Conservation (phyloP, 495 filamentous ascomycete genomes). For the Halenospora varia region DNA sequence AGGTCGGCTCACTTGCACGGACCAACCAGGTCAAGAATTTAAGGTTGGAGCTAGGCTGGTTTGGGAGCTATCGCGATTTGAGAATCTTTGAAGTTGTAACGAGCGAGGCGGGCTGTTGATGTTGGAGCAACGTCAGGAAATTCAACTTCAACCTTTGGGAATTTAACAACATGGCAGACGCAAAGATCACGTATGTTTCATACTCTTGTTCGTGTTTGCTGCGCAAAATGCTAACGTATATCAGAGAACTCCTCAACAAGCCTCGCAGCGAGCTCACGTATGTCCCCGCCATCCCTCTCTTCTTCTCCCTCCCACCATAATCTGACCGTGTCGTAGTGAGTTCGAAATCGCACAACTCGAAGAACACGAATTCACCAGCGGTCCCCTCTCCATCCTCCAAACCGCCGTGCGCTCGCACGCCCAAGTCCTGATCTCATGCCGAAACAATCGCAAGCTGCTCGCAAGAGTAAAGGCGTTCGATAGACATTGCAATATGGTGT, state of each 20-base stretch:
- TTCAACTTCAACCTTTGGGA: no score
- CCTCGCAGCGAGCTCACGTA: constrained; percentile 78
- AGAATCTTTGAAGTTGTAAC: constrained; percentile 14
- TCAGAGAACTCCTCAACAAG: constrained; percentile 76
- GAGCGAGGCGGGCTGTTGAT: constrained; percentile 7
- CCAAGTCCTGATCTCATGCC: constrained; percentile 86
- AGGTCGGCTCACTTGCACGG: neutral
- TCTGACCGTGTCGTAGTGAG: constrained; percentile 50
- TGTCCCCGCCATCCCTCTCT: constrained; percentile 29
- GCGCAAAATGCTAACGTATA: constrained; percentile 23
- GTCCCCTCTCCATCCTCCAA: constrained; percentile 87
- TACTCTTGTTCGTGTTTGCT: neutral
- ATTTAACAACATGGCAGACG: constrained; percentile 59
- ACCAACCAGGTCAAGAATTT: neutral
- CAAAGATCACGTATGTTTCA: constrained; percentile 69
- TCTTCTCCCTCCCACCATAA: constrained; percentile 10
- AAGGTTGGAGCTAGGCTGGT: constrained; percentile 13
- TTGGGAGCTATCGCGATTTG: constrained; percentile 19
- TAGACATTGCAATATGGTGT: constrained; percentile 96
- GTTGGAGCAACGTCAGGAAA: no score
- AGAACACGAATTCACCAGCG: constrained; percentile 84
- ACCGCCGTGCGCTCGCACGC: constrained; percentile 83
- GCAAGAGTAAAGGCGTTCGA: constrained; percentile 85
- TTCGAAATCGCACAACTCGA: constrained; percentile 87
- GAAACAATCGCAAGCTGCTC: constrained; percentile 82